Evolutionary conservation across 768 basidiomycete species (phyloP).

Genomic region (Boletus tomentosulus): DNA sequence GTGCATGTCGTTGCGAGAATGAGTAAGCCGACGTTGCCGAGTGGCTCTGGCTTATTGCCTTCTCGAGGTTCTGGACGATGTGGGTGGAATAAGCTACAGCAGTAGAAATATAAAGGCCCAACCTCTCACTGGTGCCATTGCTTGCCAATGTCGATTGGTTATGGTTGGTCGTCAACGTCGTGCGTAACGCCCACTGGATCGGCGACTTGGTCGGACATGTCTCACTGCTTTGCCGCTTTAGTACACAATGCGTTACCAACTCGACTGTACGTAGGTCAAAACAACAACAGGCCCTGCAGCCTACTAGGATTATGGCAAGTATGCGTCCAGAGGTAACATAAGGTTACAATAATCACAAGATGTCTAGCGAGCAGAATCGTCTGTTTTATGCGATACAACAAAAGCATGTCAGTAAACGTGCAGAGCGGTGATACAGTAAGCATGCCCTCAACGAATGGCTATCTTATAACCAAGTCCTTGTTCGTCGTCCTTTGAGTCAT

Average conservation of each 20-base stretch:
- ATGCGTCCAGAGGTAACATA: conserved; percentile 3
- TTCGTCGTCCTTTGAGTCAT: conserved; percentile 15
- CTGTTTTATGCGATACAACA: conserved; percentile 4
- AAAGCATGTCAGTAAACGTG: conserved; percentile 7
- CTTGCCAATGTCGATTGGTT: neutral
- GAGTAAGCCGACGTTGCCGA: conserved; percentile 52
- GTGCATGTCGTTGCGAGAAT: conserved; percentile 57
- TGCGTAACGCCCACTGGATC: neutral
- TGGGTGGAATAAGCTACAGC: neutral
- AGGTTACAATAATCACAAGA: conserved; percentile 7
- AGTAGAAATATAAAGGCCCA: neutral
- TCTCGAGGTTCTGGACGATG: conserved; percentile 49
- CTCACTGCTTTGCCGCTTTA: neutral
- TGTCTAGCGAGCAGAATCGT: conserved; percentile 4
- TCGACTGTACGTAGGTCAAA: neutral
- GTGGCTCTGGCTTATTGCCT: conserved; percentile 59
- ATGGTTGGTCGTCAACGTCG: neutral
- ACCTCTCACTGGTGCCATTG: conserved; percentile 27
- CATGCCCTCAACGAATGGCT: conserved; percentile 23
- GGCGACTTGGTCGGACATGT: neutral
- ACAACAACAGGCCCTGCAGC: neutral
- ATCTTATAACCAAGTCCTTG: conserved; percentile 22
- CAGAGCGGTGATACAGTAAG: conserved; percentile 3
- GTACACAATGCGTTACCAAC: neutral
- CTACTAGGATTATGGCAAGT: neutral